Evolutionary conservation across 768 basidiomycete genomes (phyloP).

Genomic region (Tricholomella constricta): DNA sequence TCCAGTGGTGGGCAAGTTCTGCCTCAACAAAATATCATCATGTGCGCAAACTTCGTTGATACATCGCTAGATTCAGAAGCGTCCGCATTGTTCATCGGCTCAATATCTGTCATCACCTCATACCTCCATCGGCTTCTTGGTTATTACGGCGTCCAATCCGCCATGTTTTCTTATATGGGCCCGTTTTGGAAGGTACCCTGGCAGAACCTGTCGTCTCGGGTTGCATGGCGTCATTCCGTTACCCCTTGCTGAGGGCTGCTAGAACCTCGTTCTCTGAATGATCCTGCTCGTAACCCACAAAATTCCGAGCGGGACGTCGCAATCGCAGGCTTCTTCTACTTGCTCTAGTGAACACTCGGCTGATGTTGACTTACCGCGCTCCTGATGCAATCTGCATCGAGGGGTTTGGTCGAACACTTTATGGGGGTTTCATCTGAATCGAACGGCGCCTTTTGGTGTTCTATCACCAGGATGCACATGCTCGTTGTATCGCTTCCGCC

Average conservation of each 20-base stretch:
- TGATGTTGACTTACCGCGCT: not conserved
- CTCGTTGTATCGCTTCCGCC: not conserved
- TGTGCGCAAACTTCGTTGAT: too few relatives aligned
- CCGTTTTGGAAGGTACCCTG: too few relatives aligned
- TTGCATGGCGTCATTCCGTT: too few relatives aligned
- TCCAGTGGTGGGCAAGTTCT: too few relatives aligned
- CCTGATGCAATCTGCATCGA: not conserved
- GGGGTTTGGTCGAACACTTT: not conserved
- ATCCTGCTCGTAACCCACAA: not conserved
- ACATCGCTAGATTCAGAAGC: too few relatives aligned
- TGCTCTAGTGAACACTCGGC: not conserved
- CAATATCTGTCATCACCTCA: not conserved
- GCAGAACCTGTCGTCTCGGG: too few relatives aligned
- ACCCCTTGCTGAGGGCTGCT: too few relatives aligned
- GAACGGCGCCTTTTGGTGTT: not conserved
- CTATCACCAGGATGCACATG: not conserved
- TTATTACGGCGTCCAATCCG: too few relatives aligned
- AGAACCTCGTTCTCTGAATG: too few relatives aligned
- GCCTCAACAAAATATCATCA: too few relatives aligned
- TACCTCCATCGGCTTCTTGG: too few relatives aligned
- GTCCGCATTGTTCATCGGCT: not conserved
- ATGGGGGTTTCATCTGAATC: not conserved
- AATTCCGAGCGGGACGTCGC: not conserved
- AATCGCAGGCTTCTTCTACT: not conserved
- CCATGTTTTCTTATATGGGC: too few relatives aligned